Conservation (phyloP, 2,329 filamentous ascomycete species). For the Exophiala alcalophila region DNA sequence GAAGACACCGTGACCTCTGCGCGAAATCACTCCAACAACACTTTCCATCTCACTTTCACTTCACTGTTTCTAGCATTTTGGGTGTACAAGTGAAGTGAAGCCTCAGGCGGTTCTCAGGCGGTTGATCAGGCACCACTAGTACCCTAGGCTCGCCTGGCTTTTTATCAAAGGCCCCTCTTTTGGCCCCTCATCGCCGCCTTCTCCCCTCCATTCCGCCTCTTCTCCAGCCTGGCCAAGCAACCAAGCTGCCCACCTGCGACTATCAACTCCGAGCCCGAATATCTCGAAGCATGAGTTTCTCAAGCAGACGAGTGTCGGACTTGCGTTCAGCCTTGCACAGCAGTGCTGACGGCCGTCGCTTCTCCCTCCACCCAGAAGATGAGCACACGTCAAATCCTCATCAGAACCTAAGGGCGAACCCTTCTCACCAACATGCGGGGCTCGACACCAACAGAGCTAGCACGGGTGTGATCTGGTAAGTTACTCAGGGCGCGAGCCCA, state of each 20-base stretch:
- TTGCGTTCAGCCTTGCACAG: conserved; percentile 34
- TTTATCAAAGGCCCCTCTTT: no score
- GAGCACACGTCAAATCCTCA: conserved; percentile 82
- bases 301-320: conserved; percentile 45
- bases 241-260: not conserved
- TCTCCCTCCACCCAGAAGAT: conserved; percentile 21
- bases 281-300: conserved; percentile 43
- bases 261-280: not conserved
- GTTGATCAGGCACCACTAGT: no score
- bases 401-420: conserved; percentile 81
- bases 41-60: no score
- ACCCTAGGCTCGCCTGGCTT: no score
- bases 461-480: conserved; percentile 93
- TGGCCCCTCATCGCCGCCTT: not conserved
- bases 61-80: no score
- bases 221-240: conserved; percentile 15
- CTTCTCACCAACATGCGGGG: conserved; percentile 88
- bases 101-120: no score
- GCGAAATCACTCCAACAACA: no score
- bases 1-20: no score
- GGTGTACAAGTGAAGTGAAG: no score
- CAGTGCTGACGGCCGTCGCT: conserved; percentile 33
- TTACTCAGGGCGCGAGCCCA: conserved; percentile 53
- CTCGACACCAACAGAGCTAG: conserved; percentile 83
- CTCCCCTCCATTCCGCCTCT: not conserved